Conservation (phyloP, 306 rosid genomes). For the Prosopis cineraria region DNA sequence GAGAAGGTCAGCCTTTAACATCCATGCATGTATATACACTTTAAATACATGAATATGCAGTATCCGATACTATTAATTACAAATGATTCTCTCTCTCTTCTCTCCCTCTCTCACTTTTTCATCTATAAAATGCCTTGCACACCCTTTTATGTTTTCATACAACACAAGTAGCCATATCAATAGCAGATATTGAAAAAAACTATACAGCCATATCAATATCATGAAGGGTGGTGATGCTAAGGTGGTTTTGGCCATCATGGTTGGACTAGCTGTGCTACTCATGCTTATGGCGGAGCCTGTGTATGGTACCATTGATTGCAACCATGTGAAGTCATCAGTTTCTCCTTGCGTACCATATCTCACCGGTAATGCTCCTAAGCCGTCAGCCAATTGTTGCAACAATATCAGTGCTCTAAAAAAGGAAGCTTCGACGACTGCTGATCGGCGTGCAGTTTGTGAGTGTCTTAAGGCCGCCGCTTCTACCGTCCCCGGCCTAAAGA, state of each 20-base stretch:
- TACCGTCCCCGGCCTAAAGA: too few relatives aligned
- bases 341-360: constrained; percentile 32
- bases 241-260: background rate
- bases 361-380: background rate
- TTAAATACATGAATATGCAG: too few relatives aligned
- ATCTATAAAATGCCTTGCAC: background rate
- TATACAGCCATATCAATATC: background rate
- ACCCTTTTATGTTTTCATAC: background rate
- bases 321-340: background rate
- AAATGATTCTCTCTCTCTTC: too few relatives aligned
- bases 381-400: constrained; percentile 9
- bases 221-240: background rate
- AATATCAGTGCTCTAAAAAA: constrained; percentile 12
- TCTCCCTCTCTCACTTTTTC: background rate
- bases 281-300: background rate
- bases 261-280: background rate
- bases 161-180: background rate
- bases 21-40: too few relatives aligned
- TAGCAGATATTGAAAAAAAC: background rate
- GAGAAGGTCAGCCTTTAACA: too few relatives aligned
- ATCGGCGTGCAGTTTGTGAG: constrained; percentile 31
- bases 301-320: constrained; percentile 28
- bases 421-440: background rate
- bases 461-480: constrained; percentile 23
- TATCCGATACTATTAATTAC: background rate